phyloP scores from a whole-genome alignment of 2,329 filamentous ascomycete species.

The Dryadomyces sulphureus region DNA sequence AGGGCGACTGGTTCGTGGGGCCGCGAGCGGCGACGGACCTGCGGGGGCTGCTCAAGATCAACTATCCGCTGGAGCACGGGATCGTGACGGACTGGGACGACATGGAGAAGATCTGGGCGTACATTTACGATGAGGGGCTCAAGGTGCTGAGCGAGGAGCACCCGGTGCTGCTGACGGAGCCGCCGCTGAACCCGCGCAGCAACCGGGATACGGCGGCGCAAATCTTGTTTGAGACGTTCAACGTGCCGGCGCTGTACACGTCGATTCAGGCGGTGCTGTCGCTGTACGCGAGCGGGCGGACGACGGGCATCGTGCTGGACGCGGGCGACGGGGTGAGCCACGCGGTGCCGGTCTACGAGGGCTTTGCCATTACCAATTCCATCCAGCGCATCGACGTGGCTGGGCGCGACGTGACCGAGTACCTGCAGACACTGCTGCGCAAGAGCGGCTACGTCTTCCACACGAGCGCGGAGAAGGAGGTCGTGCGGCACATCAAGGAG shows the following conservation, averaged over 20 bases:
- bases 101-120: conserved; percentile 99
- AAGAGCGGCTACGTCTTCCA: conserved; percentile 93
- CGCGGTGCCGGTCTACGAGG: conserved; percentile 93
- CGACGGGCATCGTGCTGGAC: conserved; percentile 90
- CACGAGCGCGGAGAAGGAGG: conserved; percentile 96
- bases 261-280: conserved; percentile 96
- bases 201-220: conserved; percentile 95
- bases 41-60: conserved; percentile 85
- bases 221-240: conserved; percentile 97
- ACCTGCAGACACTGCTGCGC: conserved; percentile 77
- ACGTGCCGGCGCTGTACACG: conserved; percentile 89
- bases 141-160: conserved; percentile 99
- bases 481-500: conserved; percentile 96
- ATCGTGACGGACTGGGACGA: conserved; percentile 99
- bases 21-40: conserved; percentile 77
- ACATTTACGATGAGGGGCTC: conserved; percentile 88
- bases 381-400: conserved; percentile 94
- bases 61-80: conserved; percentile 89
- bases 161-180: conserved; percentile 89
- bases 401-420: conserved; percentile 88
- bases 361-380: conserved; percentile 90
- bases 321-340: conserved; percentile 94
- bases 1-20: conserved; percentile 95
- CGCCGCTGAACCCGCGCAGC: conserved; percentile 83
- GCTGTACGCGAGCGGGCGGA: conserved; percentile 87